These are phyloP conservation scores for Acer saccharum DNA, from an alignment of 345 rosid species.

Conservation along the genomic window DNA sequence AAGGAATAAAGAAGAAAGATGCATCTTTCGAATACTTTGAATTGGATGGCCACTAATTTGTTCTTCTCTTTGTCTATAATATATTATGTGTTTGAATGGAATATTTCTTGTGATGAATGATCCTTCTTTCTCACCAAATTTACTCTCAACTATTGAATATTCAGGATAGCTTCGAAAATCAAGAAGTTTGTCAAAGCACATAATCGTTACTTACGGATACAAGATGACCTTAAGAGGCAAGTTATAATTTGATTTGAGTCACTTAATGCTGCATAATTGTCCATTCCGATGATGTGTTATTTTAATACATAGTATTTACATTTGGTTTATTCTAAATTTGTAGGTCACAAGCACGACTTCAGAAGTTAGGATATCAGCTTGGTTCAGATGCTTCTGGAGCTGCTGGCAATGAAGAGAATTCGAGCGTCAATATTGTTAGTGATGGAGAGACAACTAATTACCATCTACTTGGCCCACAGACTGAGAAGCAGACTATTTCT, in stretches of 20 bases:
- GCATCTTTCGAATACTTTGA: neutral
- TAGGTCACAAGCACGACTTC: conserved; percentile 78
- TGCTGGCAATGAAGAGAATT: conserved; percentile 63
- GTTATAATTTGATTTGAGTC: conserved; percentile 17
- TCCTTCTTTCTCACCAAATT: conserved; percentile 20
- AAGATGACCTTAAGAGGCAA: conserved; percentile 81
- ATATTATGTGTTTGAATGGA: neutral
- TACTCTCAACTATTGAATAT: conserved; percentile 26
- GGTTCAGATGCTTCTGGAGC: conserved; percentile 42
- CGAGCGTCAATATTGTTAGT: conserved; percentile 59
- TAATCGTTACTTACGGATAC: conserved; percentile 54
- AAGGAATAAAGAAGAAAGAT: neutral
- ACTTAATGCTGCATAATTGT: conserved; percentile 10
- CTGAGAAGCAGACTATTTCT: conserved; percentile 40
- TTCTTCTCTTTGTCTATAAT: neutral
- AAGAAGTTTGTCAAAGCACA: conserved; percentile 78
- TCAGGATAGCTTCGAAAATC: conserved; percentile 72
- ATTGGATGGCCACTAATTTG: neutral
- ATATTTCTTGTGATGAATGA: conserved; percentile 12
- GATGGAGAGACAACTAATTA: conserved; percentile 57
- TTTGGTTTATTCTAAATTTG: conserved; percentile 23
- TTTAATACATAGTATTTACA: conserved; percentile 7
- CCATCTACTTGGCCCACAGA: conserved; percentile 34
- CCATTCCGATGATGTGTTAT: neutral
- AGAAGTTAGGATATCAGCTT: conserved; percentile 75